A percentile compares a stretch with the other conserved stretches of the same genome.
Conservation (phyloP, 179 eudicot species). For the Beta corolliflora region DNA sequence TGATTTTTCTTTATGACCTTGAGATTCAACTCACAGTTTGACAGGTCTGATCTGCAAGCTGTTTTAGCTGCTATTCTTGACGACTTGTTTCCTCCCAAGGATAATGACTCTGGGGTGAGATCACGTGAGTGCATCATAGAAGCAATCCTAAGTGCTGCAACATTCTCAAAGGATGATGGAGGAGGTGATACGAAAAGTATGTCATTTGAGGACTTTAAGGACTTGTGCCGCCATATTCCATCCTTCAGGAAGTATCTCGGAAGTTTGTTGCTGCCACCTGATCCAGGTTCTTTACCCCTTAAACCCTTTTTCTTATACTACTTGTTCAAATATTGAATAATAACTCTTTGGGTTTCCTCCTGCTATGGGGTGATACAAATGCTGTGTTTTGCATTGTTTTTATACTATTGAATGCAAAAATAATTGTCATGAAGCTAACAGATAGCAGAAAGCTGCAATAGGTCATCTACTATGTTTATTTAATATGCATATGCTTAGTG, state of each 20-base stretch:
- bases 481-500: slow-evolving; percentile 2
- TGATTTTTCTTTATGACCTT: slow-evolving; percentile 32
- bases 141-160: slow-evolving; percentile 56
- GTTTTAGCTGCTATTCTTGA: slow-evolving; percentile 56
- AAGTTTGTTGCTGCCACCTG: slow-evolving; percentile 61
- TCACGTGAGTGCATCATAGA: slow-evolving; percentile 39
- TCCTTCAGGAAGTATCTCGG: slow-evolving; percentile 77
- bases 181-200: slow-evolving; percentile 47
- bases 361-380: not conserved
- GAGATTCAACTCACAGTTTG: slow-evolving; percentile 43
- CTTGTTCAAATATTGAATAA: not conserved
- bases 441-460: not conserved
- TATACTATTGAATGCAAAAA: not conserved
- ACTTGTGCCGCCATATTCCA: slow-evolving; percentile 64
- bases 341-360: not conserved
- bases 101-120: slow-evolving; percentile 38
- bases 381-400: not conserved
- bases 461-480: not conserved
- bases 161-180: slow-evolving; percentile 44
- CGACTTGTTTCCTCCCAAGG: slow-evolving; percentile 47
- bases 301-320: not conserved
- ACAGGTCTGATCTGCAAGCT: slow-evolving; percentile 83
- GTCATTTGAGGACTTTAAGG: slow-evolving; percentile 76
- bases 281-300: slow-evolving; percentile 52
- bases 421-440: not conserved